Conservation (phyloP, 2,329 filamentous ascomycete genomes). For the Penicillium sp. region DNA sequence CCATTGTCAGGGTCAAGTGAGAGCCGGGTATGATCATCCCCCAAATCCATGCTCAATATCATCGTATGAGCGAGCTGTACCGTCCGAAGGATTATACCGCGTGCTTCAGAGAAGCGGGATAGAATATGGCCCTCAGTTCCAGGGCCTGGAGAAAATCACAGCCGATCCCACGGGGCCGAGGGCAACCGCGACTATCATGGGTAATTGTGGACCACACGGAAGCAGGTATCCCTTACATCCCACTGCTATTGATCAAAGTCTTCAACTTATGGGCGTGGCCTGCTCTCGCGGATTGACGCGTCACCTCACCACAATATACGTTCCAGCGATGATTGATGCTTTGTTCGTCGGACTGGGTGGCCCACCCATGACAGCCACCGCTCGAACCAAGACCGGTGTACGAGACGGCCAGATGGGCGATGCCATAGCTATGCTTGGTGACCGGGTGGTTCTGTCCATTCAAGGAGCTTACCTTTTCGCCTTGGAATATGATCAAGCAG, state of each 20-base stretch:
- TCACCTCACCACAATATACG: neutral
- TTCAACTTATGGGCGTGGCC: conserved; percentile 14
- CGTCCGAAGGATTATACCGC: neutral
- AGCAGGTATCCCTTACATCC: conserved; percentile 11
- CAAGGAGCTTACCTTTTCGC: conserved; percentile 3
- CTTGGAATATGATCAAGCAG: neutral
- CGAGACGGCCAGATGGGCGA: conserved; percentile 2
- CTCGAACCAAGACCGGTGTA: neutral
- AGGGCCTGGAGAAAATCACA: conserved; percentile 1
- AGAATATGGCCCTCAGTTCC: conserved; percentile 7
- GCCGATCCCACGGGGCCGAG: neutral
- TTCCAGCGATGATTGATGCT: conserved; percentile 10
- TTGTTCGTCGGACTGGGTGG: conserved; percentile 5
- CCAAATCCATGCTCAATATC: neutral
- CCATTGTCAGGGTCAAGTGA: conserved; percentile 9
- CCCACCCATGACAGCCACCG: neutral
- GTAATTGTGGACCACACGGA: conserved; percentile 1
- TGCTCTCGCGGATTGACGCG: conserved; percentile 6
- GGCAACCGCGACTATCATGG: conserved; percentile 1
- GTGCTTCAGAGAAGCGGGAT: neutral
- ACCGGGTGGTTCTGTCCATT: neutral
- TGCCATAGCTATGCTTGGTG: neutral
- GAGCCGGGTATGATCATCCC: neutral
- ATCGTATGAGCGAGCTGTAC: neutral
- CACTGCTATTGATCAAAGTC: conserved; percentile 14